phyloP scores from a whole-genome alignment of 352 stramenopile genomes.

The Phytophthora colocasiae region DNA sequence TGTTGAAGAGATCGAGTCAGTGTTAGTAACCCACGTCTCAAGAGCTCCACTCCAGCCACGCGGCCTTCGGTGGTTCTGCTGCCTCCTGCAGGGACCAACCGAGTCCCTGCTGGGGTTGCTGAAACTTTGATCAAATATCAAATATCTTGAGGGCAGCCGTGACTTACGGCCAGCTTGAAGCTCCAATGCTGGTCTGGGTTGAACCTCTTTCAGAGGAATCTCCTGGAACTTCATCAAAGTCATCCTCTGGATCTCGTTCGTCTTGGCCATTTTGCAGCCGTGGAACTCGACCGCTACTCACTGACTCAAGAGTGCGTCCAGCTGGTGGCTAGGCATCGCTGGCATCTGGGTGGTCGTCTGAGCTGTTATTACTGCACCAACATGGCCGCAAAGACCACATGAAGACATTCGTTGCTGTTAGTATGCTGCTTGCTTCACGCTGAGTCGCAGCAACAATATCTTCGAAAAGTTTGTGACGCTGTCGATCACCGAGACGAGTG shows the following conservation, averaged over 20 bases:
- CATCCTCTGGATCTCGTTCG: conserved; percentile 10
- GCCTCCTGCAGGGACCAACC: neutral
- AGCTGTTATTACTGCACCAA: conserved; percentile 10
- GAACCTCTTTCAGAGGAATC: neutral
- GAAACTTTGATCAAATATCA: neutral
- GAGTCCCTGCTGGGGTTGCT: neutral
- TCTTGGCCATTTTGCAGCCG: conserved; percentile 13
- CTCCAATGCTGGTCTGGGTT: neutral
- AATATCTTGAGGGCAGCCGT: conserved; percentile 13
- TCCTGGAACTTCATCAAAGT: too few relatives aligned
- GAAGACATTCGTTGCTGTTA: too few relatives aligned
- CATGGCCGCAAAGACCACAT: neutral
- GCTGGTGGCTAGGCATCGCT: conserved; percentile 5
- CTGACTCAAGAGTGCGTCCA: conserved; percentile 1
- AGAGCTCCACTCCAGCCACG: conserved; percentile 6
- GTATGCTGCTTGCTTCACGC: too few relatives aligned
- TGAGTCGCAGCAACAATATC: too few relatives aligned
- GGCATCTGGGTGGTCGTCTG: conserved; percentile 20
- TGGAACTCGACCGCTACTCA: conserved; percentile 16
- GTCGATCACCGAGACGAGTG: conserved; percentile 23
- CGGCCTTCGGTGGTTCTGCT: conserved; percentile 5
- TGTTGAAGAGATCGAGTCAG: conserved; percentile 30
- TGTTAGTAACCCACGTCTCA: conserved; percentile 24
- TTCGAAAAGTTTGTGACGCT: neutral
- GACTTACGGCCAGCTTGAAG: neutral